Evolutionary conservation across 257 asterid species (phyloP), one percentile per base, ranked within the genome.

Genomic region (Solanum medicagineum): DNA sequence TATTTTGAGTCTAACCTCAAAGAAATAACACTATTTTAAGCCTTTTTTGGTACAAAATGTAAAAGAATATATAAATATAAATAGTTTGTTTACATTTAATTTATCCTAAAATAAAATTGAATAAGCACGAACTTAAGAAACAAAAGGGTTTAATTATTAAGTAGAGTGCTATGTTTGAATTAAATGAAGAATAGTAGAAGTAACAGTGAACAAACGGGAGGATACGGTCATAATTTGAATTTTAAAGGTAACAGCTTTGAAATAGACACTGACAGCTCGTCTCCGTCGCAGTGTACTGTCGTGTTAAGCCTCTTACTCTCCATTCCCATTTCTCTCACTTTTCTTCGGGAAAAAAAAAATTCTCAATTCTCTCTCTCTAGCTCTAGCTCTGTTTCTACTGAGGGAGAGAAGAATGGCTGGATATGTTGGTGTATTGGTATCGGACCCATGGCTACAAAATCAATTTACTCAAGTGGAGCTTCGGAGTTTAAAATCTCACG

Each of bases 371-470:
- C 53, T 36, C 42, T 36, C 42, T 36, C 42, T 36, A 36, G 42
- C 6, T 36, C 42, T 36, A 36, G 42, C 5, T 36, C 42, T 36
- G 42, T 0, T 36, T 36, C 42, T 36, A 36, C 42, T 36, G 42
- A 45, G 82, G 82, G 13, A 42, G 32, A 15, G 62, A 53, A 44
- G 19, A 80, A 85, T 85, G 87, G 71, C 87, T 60, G 85, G 87
- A 45, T 85, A 85, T 81, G 81, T 85, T 17, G 87, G 87, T 51
- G 85, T 85, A 29, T 70, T 85, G 22, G 85, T 85, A 16, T 85
- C 87, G 32, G 87, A 85, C 80, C 87, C 87, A 26, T 85, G 87
- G 87, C 81, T 85, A 16, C 87, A 85, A 83, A 65, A 85, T 42
- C 87, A 85, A 73, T 85, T 85, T 70, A 85, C 87, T 42, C 87